Conservation (phyloP, 2,329 filamentous ascomycete genomes). For the Diaporthe citriasiana region DNA sequence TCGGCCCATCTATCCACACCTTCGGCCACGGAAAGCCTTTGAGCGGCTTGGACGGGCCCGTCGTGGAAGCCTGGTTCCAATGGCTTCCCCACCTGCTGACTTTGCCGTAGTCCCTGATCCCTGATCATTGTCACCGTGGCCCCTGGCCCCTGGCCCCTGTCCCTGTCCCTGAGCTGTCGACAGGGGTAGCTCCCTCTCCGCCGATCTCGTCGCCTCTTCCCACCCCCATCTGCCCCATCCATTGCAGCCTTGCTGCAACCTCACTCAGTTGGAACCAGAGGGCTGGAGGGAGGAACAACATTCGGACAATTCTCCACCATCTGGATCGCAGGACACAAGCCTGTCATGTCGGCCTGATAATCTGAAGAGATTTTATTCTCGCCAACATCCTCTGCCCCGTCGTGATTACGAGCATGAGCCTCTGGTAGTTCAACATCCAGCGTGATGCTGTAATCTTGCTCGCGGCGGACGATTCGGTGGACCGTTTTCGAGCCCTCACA, state of each 20-base stretch:
- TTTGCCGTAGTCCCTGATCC: constrained; percentile 14
- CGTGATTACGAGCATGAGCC: neutral
- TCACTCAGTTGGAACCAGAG: neutral
- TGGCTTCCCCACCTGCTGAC: constrained; percentile 10
- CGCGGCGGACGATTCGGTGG: neutral
- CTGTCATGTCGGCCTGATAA: neutral
- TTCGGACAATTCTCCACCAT: constrained; percentile 20
- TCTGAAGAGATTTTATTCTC: neutral
- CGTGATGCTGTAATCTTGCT: neutral
- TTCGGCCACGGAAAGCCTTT: constrained; percentile 11
- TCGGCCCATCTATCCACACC: constrained; percentile 31
- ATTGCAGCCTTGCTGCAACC: constrained; percentile 34
- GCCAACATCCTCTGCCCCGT: neutral
- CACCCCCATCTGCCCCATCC: neutral
- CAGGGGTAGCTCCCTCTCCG: constrained; percentile 37
- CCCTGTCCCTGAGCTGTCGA: constrained; percentile 35
- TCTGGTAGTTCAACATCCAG: neutral
- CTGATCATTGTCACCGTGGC: neutral
- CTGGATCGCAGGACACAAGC: neutral
- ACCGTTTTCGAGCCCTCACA: neutral
- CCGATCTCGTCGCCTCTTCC: constrained; percentile 5
- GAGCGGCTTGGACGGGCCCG: neutral
- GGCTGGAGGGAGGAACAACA: constrained; percentile 9
- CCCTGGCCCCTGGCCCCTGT: constrained; percentile 23
- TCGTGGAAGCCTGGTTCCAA: neutral